A percentile compares a stretch with the other conserved stretches of the same genome.
Evolutionary conservation across 805 yeast genomes (phyloP).

Genomic region (Candida verbasci): DNA sequence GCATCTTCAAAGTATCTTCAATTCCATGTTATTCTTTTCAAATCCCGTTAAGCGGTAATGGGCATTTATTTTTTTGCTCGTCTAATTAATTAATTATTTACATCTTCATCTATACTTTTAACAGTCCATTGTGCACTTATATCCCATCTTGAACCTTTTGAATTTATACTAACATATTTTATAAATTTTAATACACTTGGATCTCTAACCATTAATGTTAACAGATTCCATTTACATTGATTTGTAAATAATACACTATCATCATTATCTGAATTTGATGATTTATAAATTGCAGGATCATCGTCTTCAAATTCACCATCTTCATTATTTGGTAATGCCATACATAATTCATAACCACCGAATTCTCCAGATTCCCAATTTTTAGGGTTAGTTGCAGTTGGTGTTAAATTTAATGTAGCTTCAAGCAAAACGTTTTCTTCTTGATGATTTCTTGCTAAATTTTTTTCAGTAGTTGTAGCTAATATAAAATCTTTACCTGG

Average conservation of each 20-base stretch:
- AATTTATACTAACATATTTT: slow-evolving; percentile 83
- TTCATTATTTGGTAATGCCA: slow-evolving; percentile 55
- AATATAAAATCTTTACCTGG: slow-evolving; percentile 93
- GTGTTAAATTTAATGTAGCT: slow-evolving; percentile 79
- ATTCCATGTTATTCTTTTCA: no score
- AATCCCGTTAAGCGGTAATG: no score
- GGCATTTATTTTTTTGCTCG: no score
- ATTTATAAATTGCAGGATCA: slow-evolving; percentile 80
- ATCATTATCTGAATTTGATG: slow-evolving; percentile 50
- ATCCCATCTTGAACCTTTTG: slow-evolving; percentile 94
- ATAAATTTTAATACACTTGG: slow-evolving; percentile 84
- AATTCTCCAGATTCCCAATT: slow-evolving; percentile 87
- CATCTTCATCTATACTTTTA: slow-evolving; percentile 34
- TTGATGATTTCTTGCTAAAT: slow-evolving; percentile 29
- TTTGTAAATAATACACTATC: slow-evolving; percentile 76
- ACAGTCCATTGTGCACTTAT: slow-evolving; percentile 76
- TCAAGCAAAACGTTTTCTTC: slow-evolving; percentile 54
- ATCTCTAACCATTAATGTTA: slow-evolving; percentile 77
- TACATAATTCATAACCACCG: slow-evolving; percentile 93
- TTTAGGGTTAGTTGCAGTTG: slow-evolving; percentile 45
- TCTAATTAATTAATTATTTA: not conserved
- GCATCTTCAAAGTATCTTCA: no score
- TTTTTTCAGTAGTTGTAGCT: slow-evolving; percentile 62
- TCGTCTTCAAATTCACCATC: slow-evolving; percentile 51
- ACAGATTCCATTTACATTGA: slow-evolving; percentile 79